phyloP scores from a whole-genome alignment of 805 yeast species.

The Nadsonia fulvescens region DNA sequence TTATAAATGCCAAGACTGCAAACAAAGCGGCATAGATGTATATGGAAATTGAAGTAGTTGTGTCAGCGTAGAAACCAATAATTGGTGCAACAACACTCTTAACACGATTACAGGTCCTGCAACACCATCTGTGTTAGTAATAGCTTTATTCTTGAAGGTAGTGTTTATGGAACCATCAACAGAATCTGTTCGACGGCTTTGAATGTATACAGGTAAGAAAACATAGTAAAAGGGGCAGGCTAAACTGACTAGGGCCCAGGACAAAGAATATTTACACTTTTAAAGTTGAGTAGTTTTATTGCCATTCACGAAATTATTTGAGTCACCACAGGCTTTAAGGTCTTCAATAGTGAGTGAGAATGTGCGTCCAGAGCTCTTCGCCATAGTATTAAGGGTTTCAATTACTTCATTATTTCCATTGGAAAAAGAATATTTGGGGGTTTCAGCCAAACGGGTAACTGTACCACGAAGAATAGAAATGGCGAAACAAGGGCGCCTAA shows the following conservation, averaged over 20 bases:
- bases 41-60: slow-evolving; percentile 30
- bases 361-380: slow-evolving; percentile 26
- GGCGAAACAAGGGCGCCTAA: slow-evolving; percentile 34
- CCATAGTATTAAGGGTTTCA: slow-evolving; percentile 27
- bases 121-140: slow-evolving; percentile 29
- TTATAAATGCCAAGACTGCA: slow-evolving; percentile 25
- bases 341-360: slow-evolving; percentile 30
- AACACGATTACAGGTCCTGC: slow-evolving; percentile 35
- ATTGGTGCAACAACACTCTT: slow-evolving; percentile 31
- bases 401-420: slow-evolving; percentile 35
- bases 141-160: slow-evolving; percentile 17
- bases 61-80: slow-evolving; percentile 28
- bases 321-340: slow-evolving; percentile 27
- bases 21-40: slow-evolving; percentile 31
- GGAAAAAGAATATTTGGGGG: slow-evolving; percentile 37
- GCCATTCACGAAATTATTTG: not conserved
- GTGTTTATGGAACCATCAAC: slow-evolving; percentile 12
- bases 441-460: slow-evolving; percentile 29
- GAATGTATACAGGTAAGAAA: slow-evolving; percentile 15
- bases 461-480: slow-evolving; percentile 32
- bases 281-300: slow-evolving; percentile 1
- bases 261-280: slow-evolving; percentile 12
- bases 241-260: slow-evolving; percentile 42
- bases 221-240: slow-evolving; percentile 28
- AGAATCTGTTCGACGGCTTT: slow-evolving; percentile 27